Percentiles rank a stretch among this genome's conserved stretches.
Conservation (phyloP, 495 filamentous ascomycete species). For the Talaromyces nanjingensis region DNA sequence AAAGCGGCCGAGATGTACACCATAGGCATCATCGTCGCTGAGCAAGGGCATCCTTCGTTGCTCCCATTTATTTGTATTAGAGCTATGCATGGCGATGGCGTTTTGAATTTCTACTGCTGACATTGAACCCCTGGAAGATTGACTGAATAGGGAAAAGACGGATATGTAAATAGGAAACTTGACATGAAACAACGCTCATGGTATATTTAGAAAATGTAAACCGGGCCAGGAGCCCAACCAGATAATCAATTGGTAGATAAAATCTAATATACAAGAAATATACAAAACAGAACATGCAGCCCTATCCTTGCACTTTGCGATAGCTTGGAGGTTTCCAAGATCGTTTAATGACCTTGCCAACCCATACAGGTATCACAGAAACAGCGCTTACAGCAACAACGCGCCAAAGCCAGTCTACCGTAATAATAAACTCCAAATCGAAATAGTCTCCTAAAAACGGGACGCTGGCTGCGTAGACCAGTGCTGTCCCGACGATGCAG, state of each 20-base stretch:
- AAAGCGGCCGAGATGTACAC: background rate
- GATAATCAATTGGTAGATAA: background rate
- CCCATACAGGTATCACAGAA: conserved; percentile 78
- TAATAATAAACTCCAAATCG: conserved; percentile 74
- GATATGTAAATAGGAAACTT: no score
- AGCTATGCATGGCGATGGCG: conserved; percentile 6
- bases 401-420: conserved; percentile 80
- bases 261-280: background rate
- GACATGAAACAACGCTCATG: no score
- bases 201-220: no score
- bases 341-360: conserved; percentile 72
- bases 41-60: background rate
- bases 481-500: conserved; percentile 69
- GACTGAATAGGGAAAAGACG: background rate
- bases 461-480: conserved; percentile 72
- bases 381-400: conserved; percentile 72
- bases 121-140: background rate
- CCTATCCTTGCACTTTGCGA: conserved; percentile 77
- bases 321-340: conserved; percentile 90
- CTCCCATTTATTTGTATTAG: background rate
- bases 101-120: background rate
- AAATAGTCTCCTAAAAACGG: conserved; percentile 89
- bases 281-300: conserved; percentile 8
- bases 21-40: background rate
- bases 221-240: background rate